A percentile compares a stretch with the other conserved stretches of the same genome.
phyloP scores from a whole-genome alignment of 352 stramenopile species.

The Phytophthora sp. region DNA sequence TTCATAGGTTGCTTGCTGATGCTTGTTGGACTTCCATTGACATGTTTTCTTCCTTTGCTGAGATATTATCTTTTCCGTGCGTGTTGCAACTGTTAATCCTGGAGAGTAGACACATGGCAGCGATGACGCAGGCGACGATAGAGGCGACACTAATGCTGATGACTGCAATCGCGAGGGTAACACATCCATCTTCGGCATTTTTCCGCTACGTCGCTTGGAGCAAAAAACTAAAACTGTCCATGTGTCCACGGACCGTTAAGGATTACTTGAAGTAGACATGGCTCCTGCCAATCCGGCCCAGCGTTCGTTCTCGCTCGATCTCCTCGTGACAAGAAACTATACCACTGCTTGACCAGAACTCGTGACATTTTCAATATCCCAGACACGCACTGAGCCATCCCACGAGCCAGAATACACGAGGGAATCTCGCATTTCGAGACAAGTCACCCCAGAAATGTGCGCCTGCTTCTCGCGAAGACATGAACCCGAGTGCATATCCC shows the following conservation, averaged over 20 bases:
- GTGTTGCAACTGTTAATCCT: not conserved
- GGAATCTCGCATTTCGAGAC: slow-evolving; percentile 63
- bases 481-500: slow-evolving; percentile 82
- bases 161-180: slow-evolving; percentile 11
- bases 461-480: slow-evolving; percentile 61
- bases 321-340: too few relatives aligned
- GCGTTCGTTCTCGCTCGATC: too few relatives aligned
- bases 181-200: slow-evolving; percentile 9
- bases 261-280: too few relatives aligned
- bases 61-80: not conserved
- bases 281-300: too few relatives aligned
- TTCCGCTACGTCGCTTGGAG: not conserved
- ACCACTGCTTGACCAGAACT: slow-evolving; percentile 22
- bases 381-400: slow-evolving; percentile 76
- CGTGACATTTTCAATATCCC: slow-evolving; percentile 60
- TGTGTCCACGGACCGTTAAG: not conserved
- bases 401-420: slow-evolving; percentile 76
- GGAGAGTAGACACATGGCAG: slow-evolving; percentile 24
- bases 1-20: not conserved
- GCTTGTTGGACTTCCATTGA: not conserved
- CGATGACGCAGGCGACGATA: slow-evolving; percentile 21
- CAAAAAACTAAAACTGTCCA: not conserved
- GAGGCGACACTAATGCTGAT: slow-evolving; percentile 6
- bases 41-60: slow-evolving; percentile 7
- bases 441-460: slow-evolving; percentile 71